A percentile compares a stretch with the other conserved stretches of the same genome.
Evolutionary conservation across 2,329 filamentous ascomycete genomes (phyloP).

Genomic region (Plenodomus lindquistii): DNA sequence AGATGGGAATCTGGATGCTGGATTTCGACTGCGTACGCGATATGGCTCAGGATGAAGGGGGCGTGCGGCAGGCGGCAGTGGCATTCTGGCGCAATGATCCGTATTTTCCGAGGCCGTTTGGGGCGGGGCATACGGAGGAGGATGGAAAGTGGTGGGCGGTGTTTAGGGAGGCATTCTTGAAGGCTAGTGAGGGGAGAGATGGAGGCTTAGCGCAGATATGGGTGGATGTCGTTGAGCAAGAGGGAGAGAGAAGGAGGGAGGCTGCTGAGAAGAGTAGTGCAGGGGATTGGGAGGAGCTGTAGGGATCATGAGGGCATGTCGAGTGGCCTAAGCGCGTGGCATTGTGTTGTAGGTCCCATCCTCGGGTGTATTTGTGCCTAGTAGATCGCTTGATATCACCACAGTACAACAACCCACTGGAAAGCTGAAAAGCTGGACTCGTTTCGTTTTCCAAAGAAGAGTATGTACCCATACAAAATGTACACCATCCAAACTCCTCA

Average conservation of each 20-base stretch:
- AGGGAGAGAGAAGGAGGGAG: background rate
- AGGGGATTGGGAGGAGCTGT: too few relatives aligned
- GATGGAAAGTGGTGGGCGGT: slow-evolving; percentile 3
- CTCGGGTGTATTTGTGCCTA: too few relatives aligned
- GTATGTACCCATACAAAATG: background rate
- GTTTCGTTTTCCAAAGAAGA: background rate
- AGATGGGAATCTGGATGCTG: slow-evolving; percentile 46
- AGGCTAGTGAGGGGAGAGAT: background rate
- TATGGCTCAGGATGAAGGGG: slow-evolving; percentile 49
- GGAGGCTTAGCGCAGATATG: too few relatives aligned
- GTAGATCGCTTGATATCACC: too few relatives aligned
- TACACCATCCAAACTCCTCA: background rate
- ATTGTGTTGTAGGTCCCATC: too few relatives aligned
- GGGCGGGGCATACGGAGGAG: background rate
- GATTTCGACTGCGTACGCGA: slow-evolving; percentile 63
- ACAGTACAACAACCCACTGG: too few relatives aligned
- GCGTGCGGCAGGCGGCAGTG: slow-evolving; percentile 47
- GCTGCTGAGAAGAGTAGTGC: background rate
- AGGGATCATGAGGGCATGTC: too few relatives aligned
- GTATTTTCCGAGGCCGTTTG: slow-evolving; percentile 47
- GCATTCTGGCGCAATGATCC: slow-evolving; percentile 57
- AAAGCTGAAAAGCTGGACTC: too few relatives aligned
- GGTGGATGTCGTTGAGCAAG: background rate
- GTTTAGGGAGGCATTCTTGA: slow-evolving; percentile 1
- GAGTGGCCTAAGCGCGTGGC: too few relatives aligned